Base-by-base conservation (phyloP, 2,329 filamentous ascomycete genomes). In the Colletotrichum trifolii region DNA sequence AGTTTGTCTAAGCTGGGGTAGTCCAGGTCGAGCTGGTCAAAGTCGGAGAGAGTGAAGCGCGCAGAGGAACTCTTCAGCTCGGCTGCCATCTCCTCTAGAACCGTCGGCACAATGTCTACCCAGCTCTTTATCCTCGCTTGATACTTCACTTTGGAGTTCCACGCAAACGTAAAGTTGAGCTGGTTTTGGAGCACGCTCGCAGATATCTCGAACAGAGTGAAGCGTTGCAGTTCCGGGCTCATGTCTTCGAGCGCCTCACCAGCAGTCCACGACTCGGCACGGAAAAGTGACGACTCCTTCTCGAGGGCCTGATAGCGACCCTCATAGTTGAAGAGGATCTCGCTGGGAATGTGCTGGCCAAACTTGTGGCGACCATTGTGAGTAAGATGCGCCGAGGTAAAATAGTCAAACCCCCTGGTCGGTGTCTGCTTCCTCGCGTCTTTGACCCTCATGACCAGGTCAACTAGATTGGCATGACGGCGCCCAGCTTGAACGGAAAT, bases 311-410 rank as follows among this genome's bases (percentile, higher is more conserved):
- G 81, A 55, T 77, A 77, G 54, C 78, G 73, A 9, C 81, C 82
- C 0, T 79, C 73, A 63, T 82, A 85, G 69, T 85, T 85, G 73
- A 85, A 83, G 0, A 81, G 71, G 2, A 85, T 66, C 67, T 86
- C 83, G 65, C 81, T 76, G 0, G 74, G 70, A n/a, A 72, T 72
- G 63, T 79, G 75, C 1, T 75, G 68, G 1, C 67, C 25, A 33
- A 49, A 50, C 6, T 39, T 17, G 4, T 48, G 9, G 2, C n/a
- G 45, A 7, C 52, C 45, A 13, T 65, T 45, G 11, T 8, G 6
- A 12, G 46, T 53, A 2, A 60, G 17, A 36, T 56, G 48, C 1
- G 45, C 33, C 3, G 35, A n/a, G 13, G 45, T 55, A 8, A 55
- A 61, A 15, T 67, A 67, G 4, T 53, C 52, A 38, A 65, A 50